Percentiles rank a stretch among this genome's conserved stretches.
Evolutionary conservation across 192 early-diverging fungal genomes (phyloP).

Genomic region (Podochytrium sp.): DNA sequence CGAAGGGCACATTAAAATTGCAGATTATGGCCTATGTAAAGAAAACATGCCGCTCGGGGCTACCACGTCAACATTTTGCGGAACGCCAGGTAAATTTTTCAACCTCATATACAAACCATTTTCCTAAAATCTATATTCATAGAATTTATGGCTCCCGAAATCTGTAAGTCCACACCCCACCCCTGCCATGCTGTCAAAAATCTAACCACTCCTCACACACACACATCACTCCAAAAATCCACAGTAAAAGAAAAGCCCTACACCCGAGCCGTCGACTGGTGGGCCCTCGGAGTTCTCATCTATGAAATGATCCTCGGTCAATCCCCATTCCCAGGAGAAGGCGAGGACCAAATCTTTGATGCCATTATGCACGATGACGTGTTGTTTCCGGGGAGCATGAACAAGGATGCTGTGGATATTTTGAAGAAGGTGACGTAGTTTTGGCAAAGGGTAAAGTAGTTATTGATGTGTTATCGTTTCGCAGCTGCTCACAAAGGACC

Average conservation of each 20-base stretch:
- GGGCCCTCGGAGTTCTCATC: conserved; percentile 80
- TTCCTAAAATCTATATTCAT: too few relatives aligned
- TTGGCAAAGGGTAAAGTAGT: not conserved
- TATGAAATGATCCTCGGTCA: conserved; percentile 68
- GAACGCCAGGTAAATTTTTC: too few relatives aligned
- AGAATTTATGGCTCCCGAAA: conserved; percentile 99
- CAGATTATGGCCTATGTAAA: conserved; percentile 99
- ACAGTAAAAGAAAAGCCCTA: conserved; percentile 83
- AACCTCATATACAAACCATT: too few relatives aligned
- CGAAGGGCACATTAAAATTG: conserved; percentile 97
- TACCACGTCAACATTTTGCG: conserved; percentile 94
- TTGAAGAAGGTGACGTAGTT: conserved; percentile 71
- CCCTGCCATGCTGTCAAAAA: conserved; percentile 17
- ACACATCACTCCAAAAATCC: too few relatives aligned
- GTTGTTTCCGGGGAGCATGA: conserved; percentile 92
- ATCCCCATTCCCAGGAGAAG: conserved; percentile 92
- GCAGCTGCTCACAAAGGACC: conserved; percentile 88
- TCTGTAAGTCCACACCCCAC: conserved; percentile 64
- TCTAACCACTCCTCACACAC: too few relatives aligned
- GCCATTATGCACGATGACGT: conserved; percentile 96
- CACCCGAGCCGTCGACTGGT: conserved; percentile 97
- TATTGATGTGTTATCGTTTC: conserved; percentile 6
- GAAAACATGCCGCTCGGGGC: conserved; percentile 86
- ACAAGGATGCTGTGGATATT: conserved; percentile 88
- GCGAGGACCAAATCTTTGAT: conserved; percentile 98